Evolutionary conservation across 306 rosid species (phyloP).

Genomic region (Trifolium repens): DNA sequence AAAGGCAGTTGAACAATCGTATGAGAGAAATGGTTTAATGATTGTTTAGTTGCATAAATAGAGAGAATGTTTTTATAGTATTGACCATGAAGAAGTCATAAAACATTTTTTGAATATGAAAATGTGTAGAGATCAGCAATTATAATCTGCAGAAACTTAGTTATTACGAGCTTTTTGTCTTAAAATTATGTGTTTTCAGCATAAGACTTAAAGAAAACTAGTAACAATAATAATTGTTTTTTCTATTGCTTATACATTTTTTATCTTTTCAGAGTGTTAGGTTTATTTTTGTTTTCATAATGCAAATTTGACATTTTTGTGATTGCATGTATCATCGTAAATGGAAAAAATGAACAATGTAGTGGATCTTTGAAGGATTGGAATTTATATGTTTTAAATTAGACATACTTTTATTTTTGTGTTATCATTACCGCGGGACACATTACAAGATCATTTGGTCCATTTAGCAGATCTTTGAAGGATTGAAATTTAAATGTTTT

Average conservation of each 20-base stretch:
- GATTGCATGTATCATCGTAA: background rate
- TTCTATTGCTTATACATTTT: background rate
- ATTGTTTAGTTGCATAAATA: background rate
- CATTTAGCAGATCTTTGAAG: too few relatives aligned
- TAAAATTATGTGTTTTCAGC: slow-evolving; percentile 4
- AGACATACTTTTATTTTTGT: too few relatives aligned
- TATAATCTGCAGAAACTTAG: background rate
- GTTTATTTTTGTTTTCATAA: slow-evolving; percentile 11
- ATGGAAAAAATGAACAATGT: slow-evolving; percentile 6
- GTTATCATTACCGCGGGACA: background rate
- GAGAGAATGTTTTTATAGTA: background rate
- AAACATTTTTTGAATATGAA: background rate
- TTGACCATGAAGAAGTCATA: background rate
- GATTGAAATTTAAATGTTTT: too few relatives aligned
- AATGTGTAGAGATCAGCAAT: background rate
- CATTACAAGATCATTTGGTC: background rate
- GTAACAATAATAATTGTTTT: slow-evolving; percentile 3
- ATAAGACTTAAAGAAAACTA: background rate
- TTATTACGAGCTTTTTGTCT: background rate
- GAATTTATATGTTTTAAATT: too few relatives aligned
- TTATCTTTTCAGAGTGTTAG: slow-evolving; percentile 2
- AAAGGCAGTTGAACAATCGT: background rate
- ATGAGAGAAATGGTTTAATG: background rate
- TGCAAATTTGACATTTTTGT: background rate
- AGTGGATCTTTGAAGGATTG: too few relatives aligned